A percentile compares a stretch with the other conserved stretches of the same genome.
Evolutionary conservation across 208 protist species (phyloP).

Genomic region (Acanthamoeba polyphaga): DNA sequence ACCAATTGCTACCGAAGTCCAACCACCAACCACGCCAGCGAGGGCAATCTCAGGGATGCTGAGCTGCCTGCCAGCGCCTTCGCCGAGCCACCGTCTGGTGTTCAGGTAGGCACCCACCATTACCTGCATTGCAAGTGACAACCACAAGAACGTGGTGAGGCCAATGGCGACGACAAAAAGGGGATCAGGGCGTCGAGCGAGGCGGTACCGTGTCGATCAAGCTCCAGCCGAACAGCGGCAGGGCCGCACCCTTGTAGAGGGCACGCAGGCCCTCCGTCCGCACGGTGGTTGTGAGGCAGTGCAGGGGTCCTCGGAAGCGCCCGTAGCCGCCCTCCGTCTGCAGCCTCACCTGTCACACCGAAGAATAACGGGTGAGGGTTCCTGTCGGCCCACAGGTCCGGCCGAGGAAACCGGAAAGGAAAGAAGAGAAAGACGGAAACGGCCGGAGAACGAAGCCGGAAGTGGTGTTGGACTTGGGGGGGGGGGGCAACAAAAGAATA

Average conservation of each 20-base stretch:
- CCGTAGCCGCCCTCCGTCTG: slow-evolving; percentile 70
- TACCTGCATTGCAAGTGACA: background rate
- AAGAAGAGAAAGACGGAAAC: background rate
- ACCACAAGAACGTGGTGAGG: background rate
- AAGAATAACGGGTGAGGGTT: background rate
- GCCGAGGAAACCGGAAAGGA: background rate
- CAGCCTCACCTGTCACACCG: slow-evolving; percentile 33
- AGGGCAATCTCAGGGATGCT: slow-evolving; percentile 16
- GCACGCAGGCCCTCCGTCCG: slow-evolving; percentile 42
- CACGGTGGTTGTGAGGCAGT: slow-evolving; percentile 67
- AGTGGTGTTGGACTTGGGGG: background rate
- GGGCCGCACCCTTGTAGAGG: slow-evolving; percentile 63
- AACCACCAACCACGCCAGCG: slow-evolving; percentile 47
- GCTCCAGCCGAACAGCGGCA: slow-evolving; percentile 69
- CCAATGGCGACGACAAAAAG: background rate
- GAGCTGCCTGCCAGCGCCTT: slow-evolving; percentile 7
- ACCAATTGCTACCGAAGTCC: slow-evolving; percentile 65
- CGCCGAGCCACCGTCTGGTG: background rate
- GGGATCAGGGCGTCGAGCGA: background rate
- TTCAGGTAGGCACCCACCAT: slow-evolving; percentile 72
- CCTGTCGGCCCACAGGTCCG: no score
- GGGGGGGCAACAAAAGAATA: slow-evolving; percentile 10
- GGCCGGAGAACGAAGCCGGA: slow-evolving; percentile 9
- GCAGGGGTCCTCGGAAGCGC: slow-evolving; percentile 49
- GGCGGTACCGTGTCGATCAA: slow-evolving; percentile 56